Base-by-base conservation (phyloP, 2,329 filamentous ascomycete genomes). In the Diaporthe citri region DNA sequence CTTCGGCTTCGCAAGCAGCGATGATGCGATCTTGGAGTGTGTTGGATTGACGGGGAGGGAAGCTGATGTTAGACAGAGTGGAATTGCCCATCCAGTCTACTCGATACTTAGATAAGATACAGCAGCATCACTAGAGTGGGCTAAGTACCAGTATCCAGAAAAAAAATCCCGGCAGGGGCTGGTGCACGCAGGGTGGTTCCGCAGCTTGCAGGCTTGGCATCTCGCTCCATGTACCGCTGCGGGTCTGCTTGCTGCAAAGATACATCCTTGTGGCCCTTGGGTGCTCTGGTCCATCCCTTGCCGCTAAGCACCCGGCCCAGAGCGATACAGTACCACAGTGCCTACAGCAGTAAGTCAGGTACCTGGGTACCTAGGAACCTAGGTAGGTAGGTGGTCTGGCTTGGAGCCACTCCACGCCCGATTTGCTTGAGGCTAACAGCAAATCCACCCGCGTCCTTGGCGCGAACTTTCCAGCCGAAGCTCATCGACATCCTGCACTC, bases 1-100 rank as follows among this genome's bases (percentile, higher is more conserved):
- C 57, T 34, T 51, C 17, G 46, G 71, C 55, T 73, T 39, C 46
- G 62, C 55, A 69, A 72, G 60, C 36, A 59, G 57, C 74, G 72
- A 74, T 71, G 66, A 74, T 76, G 72, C 66, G 66, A 67, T 74
- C 66, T 52, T 74, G 66, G 51, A 74, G 67, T 34, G 36, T n/a
- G 56, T 72, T 62, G 70, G 56, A 60, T 9, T 48, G 62, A 52
- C 34, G 22, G 34, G 4, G 59, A 43, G n/a, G 59, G 28, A n/a
- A 25, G 64, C 46, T 52, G 46, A 52, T 39, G 62, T 67, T 52
- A 25, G 64, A 67, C 64, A 67, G 31, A 17, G 64, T 67, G 64
- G 46, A 67, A 51, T 52, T 52, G 64, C 64, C 64, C 64, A 67
- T 67, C 12, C 34, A 48, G 39, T 67, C 64, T 52, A 52, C 64